Conservation (phyloP, 306 rosid species). For the Casuarina glauca region DNA sequence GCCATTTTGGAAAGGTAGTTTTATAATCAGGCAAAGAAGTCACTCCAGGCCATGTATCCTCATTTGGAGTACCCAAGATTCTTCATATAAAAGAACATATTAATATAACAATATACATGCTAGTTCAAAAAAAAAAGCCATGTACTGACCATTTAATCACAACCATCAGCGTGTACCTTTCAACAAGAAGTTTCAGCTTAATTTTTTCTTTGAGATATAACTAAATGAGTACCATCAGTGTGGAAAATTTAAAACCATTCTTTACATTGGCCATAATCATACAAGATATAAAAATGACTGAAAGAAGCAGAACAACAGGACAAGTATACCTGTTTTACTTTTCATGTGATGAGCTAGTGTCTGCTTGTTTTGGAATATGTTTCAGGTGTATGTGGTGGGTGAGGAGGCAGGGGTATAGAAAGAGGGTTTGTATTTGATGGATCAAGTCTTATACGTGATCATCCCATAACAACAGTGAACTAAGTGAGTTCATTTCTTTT, state of each 20-base stretch:
- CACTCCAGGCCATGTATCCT: slow-evolving; percentile 97
- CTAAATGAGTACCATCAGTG: neutral
- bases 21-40: slow-evolving; percentile 95
- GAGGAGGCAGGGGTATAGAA: neutral
- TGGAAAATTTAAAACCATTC: neutral
- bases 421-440: neutral
- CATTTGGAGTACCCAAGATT: slow-evolving; percentile 90
- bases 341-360: no score
- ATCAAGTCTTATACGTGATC: neutral
- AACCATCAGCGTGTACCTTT: neutral
- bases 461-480: neutral
- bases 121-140: neutral
- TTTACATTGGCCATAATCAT: no score
- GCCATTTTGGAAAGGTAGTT: slow-evolving; percentile 94
- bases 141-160: neutral
- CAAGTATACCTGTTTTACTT: no score
- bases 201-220: neutral
- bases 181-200: neutral
- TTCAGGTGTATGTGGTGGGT: no score
- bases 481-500: neutral
- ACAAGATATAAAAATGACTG: neutral
- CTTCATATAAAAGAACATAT: slow-evolving; percentile 49
- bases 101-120: neutral
- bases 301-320: neutral
- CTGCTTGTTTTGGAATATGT: no score